Conservation (phyloP, 2,329 filamentous ascomycete species). For the Colletotrichum caudatum region DNA sequence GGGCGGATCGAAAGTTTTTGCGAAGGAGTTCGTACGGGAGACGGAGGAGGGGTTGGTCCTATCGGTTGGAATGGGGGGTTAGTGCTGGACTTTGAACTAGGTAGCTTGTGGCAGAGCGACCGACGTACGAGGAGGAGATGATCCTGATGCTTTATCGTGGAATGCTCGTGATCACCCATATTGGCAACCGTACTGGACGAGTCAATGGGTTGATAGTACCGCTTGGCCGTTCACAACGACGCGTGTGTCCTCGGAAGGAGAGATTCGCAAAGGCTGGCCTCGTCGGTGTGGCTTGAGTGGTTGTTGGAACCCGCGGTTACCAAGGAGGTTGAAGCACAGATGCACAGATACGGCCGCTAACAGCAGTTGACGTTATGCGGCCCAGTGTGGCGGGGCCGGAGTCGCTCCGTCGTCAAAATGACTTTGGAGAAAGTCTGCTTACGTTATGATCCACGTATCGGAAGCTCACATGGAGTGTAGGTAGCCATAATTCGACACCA, state of each 20-base stretch:
- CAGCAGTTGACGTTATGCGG: conserved; percentile 32
- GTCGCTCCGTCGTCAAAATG: conserved; percentile 13
- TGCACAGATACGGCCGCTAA: conserved; percentile 26
- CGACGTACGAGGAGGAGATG: conserved; percentile 77
- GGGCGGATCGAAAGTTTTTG: conserved; percentile 91
- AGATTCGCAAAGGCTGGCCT: neutral
- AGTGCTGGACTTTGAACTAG: conserved; percentile 13
- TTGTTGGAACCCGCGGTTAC: conserved; percentile 1
- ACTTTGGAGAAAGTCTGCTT: neutral
- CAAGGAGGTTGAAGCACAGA: conserved; percentile 33
- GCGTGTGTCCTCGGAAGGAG: conserved; percentile 4
- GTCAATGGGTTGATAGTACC: neutral
- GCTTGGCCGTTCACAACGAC: neutral
- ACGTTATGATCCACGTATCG: neutral
- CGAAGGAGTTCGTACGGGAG: conserved; percentile 92
- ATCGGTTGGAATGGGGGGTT: conserved; percentile 29
- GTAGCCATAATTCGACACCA: too few species aligned
- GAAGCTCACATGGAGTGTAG: neutral
- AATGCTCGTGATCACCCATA: conserved; percentile 72
- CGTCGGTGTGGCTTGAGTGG: conserved; percentile 22
- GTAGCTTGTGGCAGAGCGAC: conserved; percentile 9
- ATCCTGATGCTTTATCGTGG: conserved; percentile 78
- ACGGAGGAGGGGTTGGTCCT: conserved; percentile 95
- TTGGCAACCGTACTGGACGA: conserved; percentile 39
- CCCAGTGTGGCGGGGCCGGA: conserved; percentile 31